A percentile compares a stretch with the other conserved stretches of the same genome.
Conservation (phyloP, 2,329 filamentous ascomycete species). For the Cytospora leucostoma region DNA sequence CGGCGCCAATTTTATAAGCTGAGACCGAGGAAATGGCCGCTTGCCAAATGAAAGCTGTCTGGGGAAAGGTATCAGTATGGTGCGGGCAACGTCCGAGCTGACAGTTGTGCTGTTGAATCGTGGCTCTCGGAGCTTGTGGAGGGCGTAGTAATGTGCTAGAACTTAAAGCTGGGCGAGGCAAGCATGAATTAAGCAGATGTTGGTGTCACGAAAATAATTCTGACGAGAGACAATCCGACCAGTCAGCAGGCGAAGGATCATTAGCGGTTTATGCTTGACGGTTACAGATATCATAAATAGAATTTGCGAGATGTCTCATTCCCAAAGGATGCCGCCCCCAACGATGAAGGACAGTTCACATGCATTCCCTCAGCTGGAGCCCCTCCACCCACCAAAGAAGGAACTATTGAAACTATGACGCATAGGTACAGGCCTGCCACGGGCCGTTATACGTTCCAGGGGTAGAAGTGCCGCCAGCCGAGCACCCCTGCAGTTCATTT, state of each 20-base stretch:
- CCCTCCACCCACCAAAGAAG: background rate
- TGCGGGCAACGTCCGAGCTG: conserved; percentile 9
- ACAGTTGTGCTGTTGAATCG: background rate
- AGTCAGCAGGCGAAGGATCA: conserved; percentile 1
- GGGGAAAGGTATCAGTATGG: background rate
- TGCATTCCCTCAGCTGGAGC: background rate
- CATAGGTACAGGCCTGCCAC: background rate
- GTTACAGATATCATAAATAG: background rate
- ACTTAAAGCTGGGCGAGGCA: background rate
- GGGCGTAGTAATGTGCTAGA: background rate
- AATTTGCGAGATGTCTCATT: background rate
- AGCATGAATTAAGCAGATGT: background rate
- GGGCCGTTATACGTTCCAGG: background rate
- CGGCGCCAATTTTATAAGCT: conserved; percentile 13
- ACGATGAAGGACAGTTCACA: background rate
- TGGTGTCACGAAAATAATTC: background rate
- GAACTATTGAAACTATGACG: background rate
- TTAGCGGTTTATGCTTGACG: background rate
- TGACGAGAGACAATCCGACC: conserved; percentile 8
- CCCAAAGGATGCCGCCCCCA: background rate
- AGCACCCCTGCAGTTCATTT: background rate
- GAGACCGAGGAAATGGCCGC: conserved; percentile 6
- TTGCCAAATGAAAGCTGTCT: background rate
- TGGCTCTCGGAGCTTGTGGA: background rate
- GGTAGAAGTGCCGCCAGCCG: background rate